Evolutionary conservation across 805 yeast species (phyloP).

Genomic region (Candida khao-thaluensis): DNA sequence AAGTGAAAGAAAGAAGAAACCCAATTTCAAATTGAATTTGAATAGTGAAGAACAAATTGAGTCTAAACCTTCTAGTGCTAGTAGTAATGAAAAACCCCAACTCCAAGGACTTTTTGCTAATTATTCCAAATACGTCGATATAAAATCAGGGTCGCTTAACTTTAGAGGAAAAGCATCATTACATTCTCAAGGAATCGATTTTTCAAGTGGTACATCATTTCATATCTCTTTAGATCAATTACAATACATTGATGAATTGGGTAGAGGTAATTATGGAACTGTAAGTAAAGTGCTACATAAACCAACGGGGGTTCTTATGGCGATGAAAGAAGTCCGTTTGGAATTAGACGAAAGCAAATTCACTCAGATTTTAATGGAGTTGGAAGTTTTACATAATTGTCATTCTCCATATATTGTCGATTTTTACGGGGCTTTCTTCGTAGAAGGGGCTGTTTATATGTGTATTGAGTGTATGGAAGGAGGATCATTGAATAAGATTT

Average conservation of each 20-base stretch:
- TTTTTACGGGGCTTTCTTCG: slow-evolving; percentile 95
- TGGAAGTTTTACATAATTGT: slow-evolving; percentile 91
- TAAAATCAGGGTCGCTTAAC: slow-evolving; percentile 86
- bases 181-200: slow-evolving; percentile 89
- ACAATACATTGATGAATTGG: slow-evolving; percentile 81
- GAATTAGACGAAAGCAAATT: slow-evolving; percentile 94
- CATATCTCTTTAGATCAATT: slow-evolving; percentile 82
- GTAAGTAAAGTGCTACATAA: slow-evolving; percentile 90
- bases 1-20: slow-evolving; percentile 40
- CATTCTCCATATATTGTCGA: slow-evolving; percentile 89
- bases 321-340: slow-evolving; percentile 93
- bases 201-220: slow-evolving; percentile 83
- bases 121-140: slow-evolving; percentile 85
- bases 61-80: not conserved
- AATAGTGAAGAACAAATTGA: slow-evolving; percentile 15
- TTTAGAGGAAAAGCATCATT: slow-evolving; percentile 92
- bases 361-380: slow-evolving; percentile 92
- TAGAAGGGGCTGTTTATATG: slow-evolving; percentile 97
- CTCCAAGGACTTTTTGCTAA: slow-evolving; percentile 71
- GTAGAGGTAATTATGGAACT: slow-evolving; percentile 95
- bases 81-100: slow-evolving; percentile 23
- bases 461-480: slow-evolving; percentile 99
- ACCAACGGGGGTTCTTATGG: slow-evolving; percentile 91
- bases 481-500: slow-evolving; percentile 85
- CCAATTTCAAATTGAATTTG: slow-evolving; percentile 38